Conservation (phyloP, 805 yeast genomes). For the Starmerella roubikii region DNA sequence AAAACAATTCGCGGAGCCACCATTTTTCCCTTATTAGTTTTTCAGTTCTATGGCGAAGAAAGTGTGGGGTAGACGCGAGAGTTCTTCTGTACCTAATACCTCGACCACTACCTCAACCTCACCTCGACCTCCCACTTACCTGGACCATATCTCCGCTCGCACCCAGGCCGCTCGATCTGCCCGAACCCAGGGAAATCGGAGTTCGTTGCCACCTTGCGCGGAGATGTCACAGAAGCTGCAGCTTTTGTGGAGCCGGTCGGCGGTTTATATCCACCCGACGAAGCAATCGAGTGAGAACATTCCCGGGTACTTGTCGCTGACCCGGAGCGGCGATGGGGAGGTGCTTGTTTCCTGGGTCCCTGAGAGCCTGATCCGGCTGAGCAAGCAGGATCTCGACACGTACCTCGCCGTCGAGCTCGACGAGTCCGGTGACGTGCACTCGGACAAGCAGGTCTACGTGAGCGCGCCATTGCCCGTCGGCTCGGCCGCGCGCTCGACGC, state of each 20-base stretch:
- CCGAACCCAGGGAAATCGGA: too few relatives aligned
- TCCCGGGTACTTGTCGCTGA: slow-evolving; percentile 59
- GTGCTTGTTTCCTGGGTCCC: slow-evolving; percentile 58
- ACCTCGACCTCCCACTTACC: too few relatives aligned
- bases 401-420: slow-evolving; percentile 42
- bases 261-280: slow-evolving; percentile 73
- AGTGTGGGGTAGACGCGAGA: too few relatives aligned
- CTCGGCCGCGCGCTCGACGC: slow-evolving; percentile 39
- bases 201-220: too few relatives aligned
- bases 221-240: slow-evolving; percentile 19
- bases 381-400: slow-evolving; percentile 33
- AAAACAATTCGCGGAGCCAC: too few relatives aligned
- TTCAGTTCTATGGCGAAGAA: too few relatives aligned
- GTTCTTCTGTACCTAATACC: too few relatives aligned
- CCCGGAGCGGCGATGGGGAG: slow-evolving; percentile 43
- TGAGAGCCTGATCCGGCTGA: slow-evolving; percentile 26
- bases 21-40: too few relatives aligned
- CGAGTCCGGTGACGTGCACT: slow-evolving; percentile 19
- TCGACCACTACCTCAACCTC: too few relatives aligned
- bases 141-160: too few relatives aligned
- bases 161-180: too few relatives aligned
- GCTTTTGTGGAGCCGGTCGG: slow-evolving; percentile 30
- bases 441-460: slow-evolving; percentile 27
- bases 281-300: slow-evolving; percentile 60
- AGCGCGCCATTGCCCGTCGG: slow-evolving; percentile 32